Evolutionary conservation across 257 asterid species (phyloP).

Genomic region (Solanum etuberosum): DNA sequence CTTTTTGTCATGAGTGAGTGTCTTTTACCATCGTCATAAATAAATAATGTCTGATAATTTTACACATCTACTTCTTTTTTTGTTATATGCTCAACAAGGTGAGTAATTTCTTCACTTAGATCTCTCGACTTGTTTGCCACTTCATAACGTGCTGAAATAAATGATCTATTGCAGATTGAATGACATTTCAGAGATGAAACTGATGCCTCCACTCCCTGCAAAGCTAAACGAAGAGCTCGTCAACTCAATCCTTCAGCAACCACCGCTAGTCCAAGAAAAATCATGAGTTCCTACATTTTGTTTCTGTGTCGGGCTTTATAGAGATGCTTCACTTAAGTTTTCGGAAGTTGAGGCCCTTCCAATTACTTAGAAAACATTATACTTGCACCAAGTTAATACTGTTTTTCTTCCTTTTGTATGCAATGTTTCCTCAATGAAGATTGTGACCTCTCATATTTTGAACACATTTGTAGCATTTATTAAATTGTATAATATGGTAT

Average conservation of each 20-base stretch:
- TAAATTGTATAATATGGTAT: no score
- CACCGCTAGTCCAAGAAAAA: slow-evolving; percentile 18
- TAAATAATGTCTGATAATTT: not conserved
- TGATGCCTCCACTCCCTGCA: slow-evolving; percentile 77
- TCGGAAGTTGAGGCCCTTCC: not conserved
- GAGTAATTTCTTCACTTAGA: not conserved
- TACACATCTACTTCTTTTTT: no score
- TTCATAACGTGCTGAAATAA: slow-evolving; percentile 3
- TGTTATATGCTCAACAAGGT: not conserved
- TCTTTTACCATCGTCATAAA: not conserved
- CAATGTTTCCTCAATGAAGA: no score
- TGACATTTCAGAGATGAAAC: slow-evolving; percentile 66
- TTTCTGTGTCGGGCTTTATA: no score
- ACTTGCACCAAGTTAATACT: no score
- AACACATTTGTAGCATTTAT: no score
- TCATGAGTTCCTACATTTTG: slow-evolving; percentile 4
- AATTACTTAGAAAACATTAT: no score
- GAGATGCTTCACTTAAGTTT: not conserved
- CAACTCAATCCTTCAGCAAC: slow-evolving; percentile 39
- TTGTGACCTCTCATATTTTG: no score
- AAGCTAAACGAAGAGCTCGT: slow-evolving; percentile 68
- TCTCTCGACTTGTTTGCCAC: not conserved
- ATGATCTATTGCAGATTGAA: slow-evolving; percentile 31
- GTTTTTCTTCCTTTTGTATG: no score
- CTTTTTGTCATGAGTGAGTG: not conserved